Conservation (phyloP, 305 asterid species). For the Fraxinus albicans region DNA sequence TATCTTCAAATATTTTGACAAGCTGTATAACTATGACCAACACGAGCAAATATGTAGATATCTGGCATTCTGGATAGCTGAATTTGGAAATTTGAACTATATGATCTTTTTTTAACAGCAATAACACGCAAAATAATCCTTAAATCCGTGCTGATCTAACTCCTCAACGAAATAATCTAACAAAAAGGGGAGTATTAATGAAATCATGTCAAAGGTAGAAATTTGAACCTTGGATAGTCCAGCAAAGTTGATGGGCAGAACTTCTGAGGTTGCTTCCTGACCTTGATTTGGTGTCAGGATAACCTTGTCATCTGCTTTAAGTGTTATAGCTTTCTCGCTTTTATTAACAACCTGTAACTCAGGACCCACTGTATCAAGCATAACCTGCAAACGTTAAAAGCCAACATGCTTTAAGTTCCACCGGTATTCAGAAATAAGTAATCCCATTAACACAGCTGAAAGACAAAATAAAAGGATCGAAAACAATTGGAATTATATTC, state of each 20-base stretch:
- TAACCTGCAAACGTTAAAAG: conserved; percentile 53
- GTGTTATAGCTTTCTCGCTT: conserved; percentile 70
- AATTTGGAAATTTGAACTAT: background rate
- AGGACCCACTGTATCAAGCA: conserved; percentile 92
- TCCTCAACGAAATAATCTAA: background rate
- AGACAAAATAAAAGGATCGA: background rate
- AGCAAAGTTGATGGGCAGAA: conserved; percentile 85
- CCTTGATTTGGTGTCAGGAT: conserved; percentile 84
- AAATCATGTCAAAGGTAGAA: background rate
- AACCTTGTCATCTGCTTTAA: conserved; percentile 73
- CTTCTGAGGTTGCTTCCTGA: conserved; percentile 75
- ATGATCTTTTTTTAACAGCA: background rate
- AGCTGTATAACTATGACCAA: background rate
- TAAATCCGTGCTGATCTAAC: background rate
- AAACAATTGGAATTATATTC: background rate
- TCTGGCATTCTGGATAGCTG: background rate
- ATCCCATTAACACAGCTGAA: background rate
- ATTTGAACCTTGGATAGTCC: conserved; percentile 79
- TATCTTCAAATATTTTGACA: background rate
- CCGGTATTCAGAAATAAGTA: background rate
- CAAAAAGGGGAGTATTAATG: background rate
- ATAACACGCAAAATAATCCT: background rate
- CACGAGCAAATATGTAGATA: background rate
- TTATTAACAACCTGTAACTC: conserved; percentile 88
- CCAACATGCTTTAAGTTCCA: conserved; percentile 5